Evolutionary conservation across 371 early-diverging fungal genomes (phyloP).

Genomic region (Apophysomyces elegans): DNA sequence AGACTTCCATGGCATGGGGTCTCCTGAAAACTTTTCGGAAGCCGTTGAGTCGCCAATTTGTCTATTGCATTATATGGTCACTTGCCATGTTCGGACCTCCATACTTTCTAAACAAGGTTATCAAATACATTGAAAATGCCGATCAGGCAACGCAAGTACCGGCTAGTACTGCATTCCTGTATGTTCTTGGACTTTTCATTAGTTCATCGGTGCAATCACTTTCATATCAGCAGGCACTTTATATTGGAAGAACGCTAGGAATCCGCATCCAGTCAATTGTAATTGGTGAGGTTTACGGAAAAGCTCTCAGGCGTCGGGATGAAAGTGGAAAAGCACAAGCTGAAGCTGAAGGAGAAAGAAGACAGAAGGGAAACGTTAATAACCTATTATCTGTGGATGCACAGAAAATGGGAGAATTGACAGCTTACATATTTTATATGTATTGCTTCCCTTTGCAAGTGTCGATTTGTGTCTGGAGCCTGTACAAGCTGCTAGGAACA

Average conservation of each 20-base stretch:
- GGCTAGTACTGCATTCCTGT: constrained; percentile 53
- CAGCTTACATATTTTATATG: constrained; percentile 58
- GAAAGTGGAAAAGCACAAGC: constrained; percentile 31
- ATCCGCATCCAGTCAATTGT: constrained; percentile 62
- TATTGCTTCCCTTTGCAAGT: constrained; percentile 67
- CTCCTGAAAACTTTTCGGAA: constrained; percentile 39
- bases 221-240: constrained; percentile 54
- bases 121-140: constrained; percentile 56
- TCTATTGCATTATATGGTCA: constrained; percentile 55
- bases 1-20: constrained; percentile 21
- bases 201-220: constrained; percentile 51
- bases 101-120: constrained; percentile 58
- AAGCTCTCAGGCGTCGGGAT: constrained; percentile 61
- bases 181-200: constrained; percentile 64
- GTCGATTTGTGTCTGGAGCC: constrained; percentile 58
- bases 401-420: constrained; percentile 56
- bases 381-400: constrained; percentile 62
- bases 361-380: constrained; percentile 50
- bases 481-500: constrained; percentile 66
- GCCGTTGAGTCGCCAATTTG: constrained; percentile 41
- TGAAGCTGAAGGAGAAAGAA: constrained; percentile 20
- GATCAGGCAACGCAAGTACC: constrained; percentile 31
- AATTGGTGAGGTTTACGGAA: constrained; percentile 62
- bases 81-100: constrained; percentile 60
- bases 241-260: constrained; percentile 58